A percentile compares a stretch with the other conserved stretches of the same genome.
Evolutionary conservation across 176 grass and related monocot genomes (phyloP).

Genomic region (Coix lacrymajobi): DNA sequence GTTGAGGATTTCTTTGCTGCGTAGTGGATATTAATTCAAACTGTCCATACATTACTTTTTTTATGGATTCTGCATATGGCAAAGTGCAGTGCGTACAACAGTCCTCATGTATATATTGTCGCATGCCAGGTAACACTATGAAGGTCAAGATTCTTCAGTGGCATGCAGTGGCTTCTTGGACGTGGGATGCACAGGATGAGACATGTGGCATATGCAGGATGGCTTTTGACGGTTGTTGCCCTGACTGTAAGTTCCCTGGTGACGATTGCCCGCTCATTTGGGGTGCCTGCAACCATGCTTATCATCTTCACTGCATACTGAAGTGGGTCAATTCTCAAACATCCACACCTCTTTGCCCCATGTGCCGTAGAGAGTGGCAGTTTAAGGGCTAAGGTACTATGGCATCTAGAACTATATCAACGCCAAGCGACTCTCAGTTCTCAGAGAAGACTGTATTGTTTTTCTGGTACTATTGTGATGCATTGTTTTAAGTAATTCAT

Average conservation of each 20-base stretch:
- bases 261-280: conserved; percentile 83
- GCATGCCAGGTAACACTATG: conserved; percentile 30
- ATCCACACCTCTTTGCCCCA: conserved; percentile 75
- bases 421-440: background rate
- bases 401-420: background rate
- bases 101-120: background rate
- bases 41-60: background rate
- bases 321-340: conserved; percentile 92
- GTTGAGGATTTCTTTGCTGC: background rate
- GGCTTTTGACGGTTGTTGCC: conserved; percentile 82
- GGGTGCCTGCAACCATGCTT: conserved; percentile 73
- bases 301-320: conserved; percentile 84
- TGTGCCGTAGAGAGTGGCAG: conserved; percentile 91
- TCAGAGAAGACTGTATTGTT: background rate
- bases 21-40: background rate
- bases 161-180: conserved; percentile 85
- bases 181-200: conserved; percentile 76
- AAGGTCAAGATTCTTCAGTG: conserved; percentile 91
- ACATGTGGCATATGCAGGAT: conserved; percentile 86
- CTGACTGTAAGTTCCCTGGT: conserved; percentile 90
- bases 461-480: background rate
- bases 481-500: background rate
- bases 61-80: background rate
- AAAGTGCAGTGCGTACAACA: background rate
- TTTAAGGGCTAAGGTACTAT: conserved; percentile 60